Base-by-base conservation (phyloP, 2,329 filamentous ascomycete genomes). In the Oidium heveae region DNA sequence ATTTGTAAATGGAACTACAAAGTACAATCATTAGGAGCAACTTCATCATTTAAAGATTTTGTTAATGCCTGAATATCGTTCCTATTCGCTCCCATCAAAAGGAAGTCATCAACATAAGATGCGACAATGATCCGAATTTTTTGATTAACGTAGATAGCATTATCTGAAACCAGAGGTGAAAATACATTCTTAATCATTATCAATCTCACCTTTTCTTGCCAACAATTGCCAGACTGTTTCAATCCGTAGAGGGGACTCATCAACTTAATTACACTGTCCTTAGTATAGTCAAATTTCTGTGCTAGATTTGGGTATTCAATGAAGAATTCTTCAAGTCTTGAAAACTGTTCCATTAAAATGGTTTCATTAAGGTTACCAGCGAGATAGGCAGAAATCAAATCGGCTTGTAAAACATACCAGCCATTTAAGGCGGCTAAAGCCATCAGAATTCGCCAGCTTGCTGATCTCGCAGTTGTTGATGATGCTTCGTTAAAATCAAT, bases 401-500 rank as follows among this genome's bases (percentile, higher is more conserved):
- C 50, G 8, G 7, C 50, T 41, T 52, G 50, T 16, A 37, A 20
- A 39, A 22, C 37, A 16, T 52, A 18, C 50, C 50, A 37, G 24
- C 28, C 28, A 18, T 52, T 52, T 20, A 52, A 24, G 12, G 50
- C 50, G 12, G 28, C 50, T n/a, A 53, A n/a, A 4, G 34, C 52
- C 18, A 53, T 53, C 1, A 43, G 12, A 6, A 41, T 41, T n/a
- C 22, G 33, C 34, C 34, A 53, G 18, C 36, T 41, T 41, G 52
- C 39, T 28, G 52, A 44, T 20, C 39, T 53, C 16, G 52, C 34
- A 28, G 39, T 33, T 16, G 36, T 33, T 16, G 52, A 41, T 13
- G 39, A 53, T 22, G 52, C 43, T 43, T 53, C 36, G n/a, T 53
- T 32, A 12, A 53, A 53, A 22, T 41, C 34, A 41, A 53, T 24